phyloP scores from a whole-genome alignment of 306 rosid genomes.

The Glycine tomentella region DNA sequence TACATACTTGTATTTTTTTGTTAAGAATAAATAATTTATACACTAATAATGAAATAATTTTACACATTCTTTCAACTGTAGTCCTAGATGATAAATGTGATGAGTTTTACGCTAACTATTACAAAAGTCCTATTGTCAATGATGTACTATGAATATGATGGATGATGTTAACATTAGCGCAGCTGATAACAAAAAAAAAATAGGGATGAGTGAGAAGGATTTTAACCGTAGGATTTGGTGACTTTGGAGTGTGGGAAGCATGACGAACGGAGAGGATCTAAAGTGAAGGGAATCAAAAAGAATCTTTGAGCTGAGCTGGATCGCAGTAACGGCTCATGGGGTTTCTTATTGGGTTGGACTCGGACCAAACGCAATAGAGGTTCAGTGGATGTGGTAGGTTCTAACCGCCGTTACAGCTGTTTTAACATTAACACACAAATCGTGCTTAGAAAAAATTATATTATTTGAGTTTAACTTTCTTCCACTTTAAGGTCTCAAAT shows the following conservation, averaged over 20 bases:
- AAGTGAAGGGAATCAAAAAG: conserved; percentile 19
- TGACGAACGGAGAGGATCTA: conserved; percentile 23
- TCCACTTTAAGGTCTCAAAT: no score
- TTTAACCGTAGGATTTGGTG: conserved; percentile 46
- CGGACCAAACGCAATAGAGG: conserved; percentile 17
- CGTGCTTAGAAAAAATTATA: no score
- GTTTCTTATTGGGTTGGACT: conserved; percentile 31
- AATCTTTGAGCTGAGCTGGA: conserved; percentile 59
- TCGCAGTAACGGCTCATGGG: conserved; percentile 35
- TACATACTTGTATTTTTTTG: no score
- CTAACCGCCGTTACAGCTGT: conserved; percentile 50
- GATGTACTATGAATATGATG: not conserved
- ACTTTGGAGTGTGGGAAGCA: not conserved
- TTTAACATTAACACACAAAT: not conserved
- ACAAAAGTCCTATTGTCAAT: not conserved
- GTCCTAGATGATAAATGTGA: no score
- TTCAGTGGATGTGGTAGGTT: conserved; percentile 36
- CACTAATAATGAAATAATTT: no score
- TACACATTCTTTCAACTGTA: no score
- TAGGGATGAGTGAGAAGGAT: not conserved
- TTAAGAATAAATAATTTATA: no score
- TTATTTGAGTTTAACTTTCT: no score
- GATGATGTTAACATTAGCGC: conserved; percentile 40
- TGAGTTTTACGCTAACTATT: no score
- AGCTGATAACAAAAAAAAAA: not conserved